phyloP scores from a whole-genome alignment of 495 filamentous ascomycete genomes.

The Penicillium macrosclerotiorum region DNA sequence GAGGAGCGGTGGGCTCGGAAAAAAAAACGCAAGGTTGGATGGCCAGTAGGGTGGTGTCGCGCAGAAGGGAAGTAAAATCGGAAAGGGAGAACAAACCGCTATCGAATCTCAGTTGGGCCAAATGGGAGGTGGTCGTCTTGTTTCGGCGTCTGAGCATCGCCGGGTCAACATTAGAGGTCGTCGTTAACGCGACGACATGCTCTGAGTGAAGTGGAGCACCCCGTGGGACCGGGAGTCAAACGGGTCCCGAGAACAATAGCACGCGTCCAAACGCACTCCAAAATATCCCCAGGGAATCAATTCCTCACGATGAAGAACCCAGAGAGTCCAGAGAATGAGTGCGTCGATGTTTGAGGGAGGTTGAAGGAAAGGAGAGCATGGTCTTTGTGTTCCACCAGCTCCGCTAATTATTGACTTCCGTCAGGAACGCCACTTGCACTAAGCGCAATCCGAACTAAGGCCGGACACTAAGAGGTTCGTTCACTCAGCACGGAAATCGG shows the following conservation, averaged over 20 bases:
- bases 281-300: not conserved
- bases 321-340: not conserved
- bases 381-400: conserved; percentile 4
- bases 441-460: no score
- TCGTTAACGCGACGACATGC: conserved; percentile 16
- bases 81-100: conserved; percentile 8
- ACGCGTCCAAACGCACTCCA: not conserved
- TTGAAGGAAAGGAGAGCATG: not conserved
- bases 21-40: no score
- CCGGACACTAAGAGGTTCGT: conserved; percentile 1
- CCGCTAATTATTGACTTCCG: conserved; percentile 11
- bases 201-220: no score
- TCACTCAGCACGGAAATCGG: no score
- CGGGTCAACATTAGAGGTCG: conserved; percentile 18
- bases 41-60: no score
- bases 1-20: not conserved
- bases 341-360: not conserved
- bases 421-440: conserved; percentile 8
- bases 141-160: conserved; percentile 33
- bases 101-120: conserved; percentile 27
- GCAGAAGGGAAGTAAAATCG: not conserved
- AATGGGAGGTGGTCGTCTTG: conserved; percentile 26
- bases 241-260: no score
- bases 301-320: no score
- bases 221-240: no score